Conservation (phyloP, 306 rosid species). For the Leucaena leucocephala region DNA sequence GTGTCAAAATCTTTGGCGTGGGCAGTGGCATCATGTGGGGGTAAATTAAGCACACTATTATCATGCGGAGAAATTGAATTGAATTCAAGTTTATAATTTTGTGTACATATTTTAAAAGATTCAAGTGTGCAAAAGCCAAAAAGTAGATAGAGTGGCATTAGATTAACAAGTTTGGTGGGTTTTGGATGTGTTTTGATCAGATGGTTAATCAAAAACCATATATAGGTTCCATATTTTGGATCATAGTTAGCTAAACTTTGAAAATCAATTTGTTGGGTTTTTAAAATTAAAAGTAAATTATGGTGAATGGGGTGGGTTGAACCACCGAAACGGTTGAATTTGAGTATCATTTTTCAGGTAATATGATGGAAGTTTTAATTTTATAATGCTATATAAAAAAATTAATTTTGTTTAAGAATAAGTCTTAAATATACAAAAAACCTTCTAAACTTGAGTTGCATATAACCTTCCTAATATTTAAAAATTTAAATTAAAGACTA, state of each 20-base stretch:
- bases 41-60: neutral
- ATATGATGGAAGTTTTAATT: neutral
- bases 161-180: constrained; percentile 28
- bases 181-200: constrained; percentile 45
- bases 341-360: constrained; percentile 35
- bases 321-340: constrained; percentile 66
- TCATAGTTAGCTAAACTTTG: constrained; percentile 34
- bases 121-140: neutral
- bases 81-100: neutral
- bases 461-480: too few relatives aligned
- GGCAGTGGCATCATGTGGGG: constrained; percentile 25
- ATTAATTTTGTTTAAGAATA: too few relatives aligned
- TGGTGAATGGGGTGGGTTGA: constrained; percentile 57
- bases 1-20: constrained; percentile 42
- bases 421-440: neutral
- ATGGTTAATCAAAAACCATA: constrained; percentile 26
- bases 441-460: too few relatives aligned
- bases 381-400: neutral
- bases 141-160: constrained; percentile 26
- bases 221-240: constrained; percentile 53
- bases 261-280: constrained; percentile 1
- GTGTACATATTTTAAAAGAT: neutral
- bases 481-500: too few relatives aligned
- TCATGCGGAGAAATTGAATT: constrained; percentile 1
- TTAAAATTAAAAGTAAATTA: constrained; percentile 20